phyloP scores from a whole-genome alignment of 1,284 basidiomycete genomes.

The Apiotrichum akiyoshidainum region DNA sequence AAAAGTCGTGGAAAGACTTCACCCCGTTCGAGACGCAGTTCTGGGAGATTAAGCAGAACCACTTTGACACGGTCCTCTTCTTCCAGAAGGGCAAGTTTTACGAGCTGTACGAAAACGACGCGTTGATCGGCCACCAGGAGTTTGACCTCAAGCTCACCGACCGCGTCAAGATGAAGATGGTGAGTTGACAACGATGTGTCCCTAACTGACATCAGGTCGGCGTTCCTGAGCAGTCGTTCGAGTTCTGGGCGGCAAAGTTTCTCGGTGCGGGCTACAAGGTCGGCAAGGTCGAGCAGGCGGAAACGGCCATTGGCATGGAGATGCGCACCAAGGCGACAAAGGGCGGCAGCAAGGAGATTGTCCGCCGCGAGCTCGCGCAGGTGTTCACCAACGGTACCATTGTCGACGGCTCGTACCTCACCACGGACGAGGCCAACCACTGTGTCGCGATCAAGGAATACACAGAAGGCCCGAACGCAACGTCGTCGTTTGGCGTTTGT shows the following conservation, averaged over 20 bases:
- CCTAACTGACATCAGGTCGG: conserved; percentile 63
- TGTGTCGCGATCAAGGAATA: conserved; percentile 76
- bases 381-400: conserved; percentile 97
- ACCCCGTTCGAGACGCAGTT: conserved; percentile 91
- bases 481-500: conserved; percentile 74
- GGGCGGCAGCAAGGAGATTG: conserved; percentile 65
- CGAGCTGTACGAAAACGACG: conserved; percentile 93
- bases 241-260: conserved; percentile 57
- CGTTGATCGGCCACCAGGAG: conserved; percentile 77
- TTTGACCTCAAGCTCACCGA: conserved; percentile 76
- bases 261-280: conserved; percentile 79
- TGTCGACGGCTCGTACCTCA: conserved; percentile 82
- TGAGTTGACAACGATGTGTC: background rate
- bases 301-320: conserved; percentile 72
- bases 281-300: conserved; percentile 92
- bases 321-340: conserved; percentile 55
- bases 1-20: conserved; percentile 74
- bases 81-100: conserved; percentile 71
- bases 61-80: conserved; percentile 91
- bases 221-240: conserved; percentile 91
- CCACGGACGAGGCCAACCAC: conserved; percentile 91
- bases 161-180: conserved; percentile 94
- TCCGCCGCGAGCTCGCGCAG: conserved; percentile 84
- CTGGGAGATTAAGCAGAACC: conserved; percentile 96
- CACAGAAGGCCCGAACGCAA: conserved; percentile 25